phyloP scores from a whole-genome alignment of 1,139 yeast species.

The Saccharomycopsis hybrid region DNA sequence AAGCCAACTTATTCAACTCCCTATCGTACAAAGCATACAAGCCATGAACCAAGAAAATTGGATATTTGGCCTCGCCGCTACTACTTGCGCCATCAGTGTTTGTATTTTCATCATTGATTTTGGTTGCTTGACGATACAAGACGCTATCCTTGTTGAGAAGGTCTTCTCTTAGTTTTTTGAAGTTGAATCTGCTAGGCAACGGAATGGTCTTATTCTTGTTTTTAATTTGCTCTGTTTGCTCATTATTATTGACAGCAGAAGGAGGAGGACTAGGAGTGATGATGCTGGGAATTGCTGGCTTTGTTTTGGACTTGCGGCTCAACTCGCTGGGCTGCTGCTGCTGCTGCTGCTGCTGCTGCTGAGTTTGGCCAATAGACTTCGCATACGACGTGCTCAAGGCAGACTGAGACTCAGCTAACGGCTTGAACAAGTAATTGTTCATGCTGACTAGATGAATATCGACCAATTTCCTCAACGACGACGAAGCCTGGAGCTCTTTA shows the following conservation, averaged over 20 bases:
- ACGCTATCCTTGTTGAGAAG: background rate
- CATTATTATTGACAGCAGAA: too few relatives aligned
- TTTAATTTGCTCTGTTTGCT: conserved; percentile 4
- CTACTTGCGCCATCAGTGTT: too few relatives aligned
- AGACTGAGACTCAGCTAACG: background rate
- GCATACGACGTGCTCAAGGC: background rate
- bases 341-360: too few relatives aligned
- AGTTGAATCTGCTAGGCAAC: conserved; percentile 15
- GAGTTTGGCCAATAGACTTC: background rate
- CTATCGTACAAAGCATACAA: conserved; percentile 70
- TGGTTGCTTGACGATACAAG: background rate
- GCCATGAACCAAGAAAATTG: conserved; percentile 63
- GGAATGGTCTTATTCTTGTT: background rate
- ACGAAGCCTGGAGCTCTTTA: conserved; percentile 3
- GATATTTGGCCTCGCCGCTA: conserved; percentile 11
- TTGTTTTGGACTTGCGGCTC: too few relatives aligned
- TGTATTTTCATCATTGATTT: background rate
- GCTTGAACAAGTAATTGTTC: conserved; percentile 8
- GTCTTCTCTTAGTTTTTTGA: conserved; percentile 10
- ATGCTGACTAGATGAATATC: conserved; percentile 16
- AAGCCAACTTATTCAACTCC: conserved; percentile 50
- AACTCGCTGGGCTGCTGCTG: too few relatives aligned
- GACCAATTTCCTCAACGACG: background rate
- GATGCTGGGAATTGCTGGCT: too few relatives aligned
- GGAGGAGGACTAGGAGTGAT: too few relatives aligned